Conservation (phyloP, 2,329 filamentous ascomycete species). For the Epichloe hybrida region DNA sequence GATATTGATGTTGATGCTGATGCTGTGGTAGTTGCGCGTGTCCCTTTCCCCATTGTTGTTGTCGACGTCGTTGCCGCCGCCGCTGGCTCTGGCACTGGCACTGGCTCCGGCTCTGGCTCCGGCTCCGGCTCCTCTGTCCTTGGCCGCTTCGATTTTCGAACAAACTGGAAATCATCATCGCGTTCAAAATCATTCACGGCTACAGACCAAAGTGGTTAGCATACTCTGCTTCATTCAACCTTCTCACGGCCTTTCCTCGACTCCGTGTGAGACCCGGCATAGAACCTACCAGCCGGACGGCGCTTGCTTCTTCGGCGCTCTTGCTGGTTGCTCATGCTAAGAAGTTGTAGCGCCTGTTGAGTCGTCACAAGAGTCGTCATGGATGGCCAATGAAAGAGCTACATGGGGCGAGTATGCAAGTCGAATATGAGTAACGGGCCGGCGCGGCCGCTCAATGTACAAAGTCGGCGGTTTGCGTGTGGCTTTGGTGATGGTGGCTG, state of each 20-base stretch:
- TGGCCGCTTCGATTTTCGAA: slow-evolving; percentile 50
- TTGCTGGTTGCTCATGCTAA: slow-evolving; percentile 56
- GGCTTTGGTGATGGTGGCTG: not conserved
- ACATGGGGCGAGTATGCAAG: slow-evolving; percentile 1
- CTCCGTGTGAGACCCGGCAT: not conserved
- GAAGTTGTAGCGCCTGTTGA: slow-evolving; percentile 49
- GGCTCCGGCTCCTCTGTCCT: slow-evolving; percentile 41
- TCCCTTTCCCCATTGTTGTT: not conserved
- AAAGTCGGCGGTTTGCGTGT: not conserved
- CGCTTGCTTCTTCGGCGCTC: slow-evolving; percentile 51
- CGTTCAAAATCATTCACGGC: slow-evolving; percentile 46
- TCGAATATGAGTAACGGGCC: not conserved
- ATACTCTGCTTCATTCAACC: not conserved
- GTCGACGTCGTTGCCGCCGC: slow-evolving; percentile 11
- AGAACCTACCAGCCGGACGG: slow-evolving; percentile 39
- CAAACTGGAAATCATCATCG: slow-evolving; percentile 66
- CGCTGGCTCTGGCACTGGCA: slow-evolving; percentile 14
- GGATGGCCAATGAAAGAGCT: slow-evolving; percentile 32
- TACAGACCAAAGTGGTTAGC: slow-evolving; percentile 6
- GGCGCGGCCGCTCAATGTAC: not conserved
- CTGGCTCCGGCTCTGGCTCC: slow-evolving; percentile 8
- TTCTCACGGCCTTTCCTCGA: not conserved
- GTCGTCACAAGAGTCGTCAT: slow-evolving; percentile 58
- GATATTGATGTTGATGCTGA: not conserved
- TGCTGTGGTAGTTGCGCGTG: not conserved